These are phyloP conservation scores for Macrocystidia cucumis DNA, from an alignment of 1,284 basidiomycete genomes.

Conservation along the genomic window DNA sequence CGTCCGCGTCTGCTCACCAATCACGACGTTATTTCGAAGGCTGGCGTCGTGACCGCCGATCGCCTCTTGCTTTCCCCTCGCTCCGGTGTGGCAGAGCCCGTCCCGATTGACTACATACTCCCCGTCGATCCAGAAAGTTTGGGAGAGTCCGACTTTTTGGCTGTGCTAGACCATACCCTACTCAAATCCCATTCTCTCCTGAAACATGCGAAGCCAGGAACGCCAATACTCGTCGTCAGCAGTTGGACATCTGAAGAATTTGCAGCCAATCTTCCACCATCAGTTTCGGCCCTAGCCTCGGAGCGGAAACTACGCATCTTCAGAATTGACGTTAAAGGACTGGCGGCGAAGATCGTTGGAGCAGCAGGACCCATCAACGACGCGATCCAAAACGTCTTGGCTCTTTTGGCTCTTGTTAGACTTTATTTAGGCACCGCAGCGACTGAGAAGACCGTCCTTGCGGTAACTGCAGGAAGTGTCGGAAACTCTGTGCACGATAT, in stretches of 20 bases:
- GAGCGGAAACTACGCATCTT: slow-evolving; percentile 50
- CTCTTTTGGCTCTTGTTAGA: slow-evolving; percentile 60
- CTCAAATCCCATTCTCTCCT: slow-evolving; percentile 63
- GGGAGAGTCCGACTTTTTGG: slow-evolving; percentile 59
- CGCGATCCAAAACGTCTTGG: slow-evolving; percentile 41
- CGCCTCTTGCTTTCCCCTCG: slow-evolving; percentile 53
- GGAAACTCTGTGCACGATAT: slow-evolving; percentile 35
- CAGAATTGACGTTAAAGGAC: slow-evolving; percentile 42
- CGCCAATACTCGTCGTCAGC: slow-evolving; percentile 53
- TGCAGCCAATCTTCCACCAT: slow-evolving; percentile 40
- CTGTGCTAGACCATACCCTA: slow-evolving; percentile 59
- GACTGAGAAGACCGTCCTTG: slow-evolving; percentile 41
- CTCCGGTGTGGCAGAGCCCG: slow-evolving; percentile 19
- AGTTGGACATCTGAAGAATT: slow-evolving; percentile 60
- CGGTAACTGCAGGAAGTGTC: slow-evolving; percentile 37
- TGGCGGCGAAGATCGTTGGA: slow-evolving; percentile 29
- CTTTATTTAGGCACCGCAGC: slow-evolving; percentile 63
- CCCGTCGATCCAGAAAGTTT: slow-evolving; percentile 38
- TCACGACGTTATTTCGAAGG: slow-evolving; percentile 62
- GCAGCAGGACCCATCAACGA: slow-evolving; percentile 27
- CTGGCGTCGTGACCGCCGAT: slow-evolving; percentile 57
- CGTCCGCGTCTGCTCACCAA: slow-evolving; percentile 53
- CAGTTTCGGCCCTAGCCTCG: slow-evolving; percentile 30
- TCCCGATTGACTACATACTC: slow-evolving; percentile 43
- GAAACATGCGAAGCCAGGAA: slow-evolving; percentile 46